phyloP scores from a whole-genome alignment of 768 basidiomycete genomes.

The Mycena polygramma region DNA sequence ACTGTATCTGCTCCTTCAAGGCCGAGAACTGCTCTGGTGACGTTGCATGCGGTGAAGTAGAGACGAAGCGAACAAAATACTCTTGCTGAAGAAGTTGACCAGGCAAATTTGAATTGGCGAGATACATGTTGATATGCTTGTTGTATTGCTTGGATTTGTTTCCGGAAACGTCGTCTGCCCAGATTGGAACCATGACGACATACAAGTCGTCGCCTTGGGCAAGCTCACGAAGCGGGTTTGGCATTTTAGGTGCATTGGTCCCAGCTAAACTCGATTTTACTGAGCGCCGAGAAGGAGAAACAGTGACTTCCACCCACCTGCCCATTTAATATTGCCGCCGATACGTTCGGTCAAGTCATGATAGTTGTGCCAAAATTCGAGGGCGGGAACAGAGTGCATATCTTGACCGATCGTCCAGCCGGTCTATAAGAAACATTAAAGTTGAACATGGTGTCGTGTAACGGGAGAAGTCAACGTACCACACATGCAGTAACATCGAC shows the following conservation, averaged over 20 bases:
- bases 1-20: no score
- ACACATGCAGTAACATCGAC: background rate
- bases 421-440: no score
- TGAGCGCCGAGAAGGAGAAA: no score
- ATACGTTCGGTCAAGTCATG: no score
- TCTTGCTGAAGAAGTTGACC: constrained; percentile 3
- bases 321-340: no score
- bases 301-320: no score
- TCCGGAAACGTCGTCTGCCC: no score
- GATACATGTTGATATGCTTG: constrained; percentile 9
- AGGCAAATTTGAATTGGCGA: background rate
- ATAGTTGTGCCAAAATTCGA: no score
- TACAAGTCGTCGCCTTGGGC: background rate
- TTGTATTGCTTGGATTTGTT: background rate
- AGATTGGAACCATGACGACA: background rate
- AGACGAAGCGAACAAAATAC: background rate
- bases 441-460: no score
- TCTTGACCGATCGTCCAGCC: no score
- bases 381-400: no score
- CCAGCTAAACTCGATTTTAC: background rate
- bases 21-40: constrained; percentile 17
- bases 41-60: background rate
- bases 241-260: background rate
- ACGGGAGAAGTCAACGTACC: background rate
- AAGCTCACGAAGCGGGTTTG: background rate